Percentiles rank a stretch among this genome's conserved stretches.
phyloP scores from a whole-genome alignment of 2,329 filamentous ascomycete species.

The Penicillium occitanis region DNA sequence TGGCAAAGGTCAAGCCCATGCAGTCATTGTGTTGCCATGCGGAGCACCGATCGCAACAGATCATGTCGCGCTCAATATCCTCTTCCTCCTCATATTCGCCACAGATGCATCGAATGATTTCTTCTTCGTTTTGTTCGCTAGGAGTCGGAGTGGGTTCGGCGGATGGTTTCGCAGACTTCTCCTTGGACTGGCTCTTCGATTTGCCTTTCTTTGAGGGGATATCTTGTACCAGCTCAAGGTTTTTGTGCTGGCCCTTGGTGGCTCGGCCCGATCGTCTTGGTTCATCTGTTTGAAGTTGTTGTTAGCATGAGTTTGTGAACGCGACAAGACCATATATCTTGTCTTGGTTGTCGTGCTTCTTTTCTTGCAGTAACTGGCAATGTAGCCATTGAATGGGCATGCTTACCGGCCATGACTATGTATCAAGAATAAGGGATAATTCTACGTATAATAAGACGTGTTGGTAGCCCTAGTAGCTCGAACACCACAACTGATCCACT shows the following conservation, averaged over 20 bases:
- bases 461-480: conserved; percentile 20
- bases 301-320: conserved; percentile 33
- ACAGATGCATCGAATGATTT: conserved; percentile 90
- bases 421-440: conserved; percentile 28
- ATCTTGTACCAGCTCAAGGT: conserved; percentile 71
- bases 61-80: conserved; percentile 87
- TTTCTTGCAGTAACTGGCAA: conserved; percentile 9
- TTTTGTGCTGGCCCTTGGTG: conserved; percentile 96
- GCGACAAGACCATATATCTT: conserved; percentile 9
- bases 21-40: conserved; percentile 99
- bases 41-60: conserved; percentile 87
- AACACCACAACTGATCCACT: conserved; percentile 30
- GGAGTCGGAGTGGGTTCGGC: conserved; percentile 46
- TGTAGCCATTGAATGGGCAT: conserved; percentile 48
- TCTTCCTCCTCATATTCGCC: conserved; percentile 83
- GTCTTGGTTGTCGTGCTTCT: neutral
- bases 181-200: conserved; percentile 49
- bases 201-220: conserved; percentile 49
- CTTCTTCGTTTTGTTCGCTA: conserved; percentile 58
- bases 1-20: conserved; percentile 78
- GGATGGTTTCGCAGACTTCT: conserved; percentile 48
- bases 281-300: conserved; percentile 62
- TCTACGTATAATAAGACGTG: conserved; percentile 34
- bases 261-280: conserved; percentile 90
- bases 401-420: conserved; percentile 63